Percentiles rank a stretch among this genome's conserved stretches.
Conservation (phyloP, 106 monocot species). For the Platanthera guangdongensis region DNA sequence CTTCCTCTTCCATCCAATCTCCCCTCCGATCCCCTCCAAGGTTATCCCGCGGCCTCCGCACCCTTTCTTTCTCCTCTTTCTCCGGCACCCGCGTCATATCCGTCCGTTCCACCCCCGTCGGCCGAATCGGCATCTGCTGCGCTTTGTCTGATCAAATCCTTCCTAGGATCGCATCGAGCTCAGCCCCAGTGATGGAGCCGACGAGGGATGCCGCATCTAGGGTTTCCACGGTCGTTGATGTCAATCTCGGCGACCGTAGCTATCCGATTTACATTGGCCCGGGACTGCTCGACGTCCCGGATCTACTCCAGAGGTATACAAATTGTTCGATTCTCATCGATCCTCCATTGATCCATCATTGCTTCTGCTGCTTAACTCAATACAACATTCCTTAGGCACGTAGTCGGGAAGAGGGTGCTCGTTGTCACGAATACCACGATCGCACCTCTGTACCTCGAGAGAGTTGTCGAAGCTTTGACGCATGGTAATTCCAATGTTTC, state of each 20-base stretch:
- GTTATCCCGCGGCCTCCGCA: not conserved
- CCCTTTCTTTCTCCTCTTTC: not conserved
- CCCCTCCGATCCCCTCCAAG: constrained; percentile 6
- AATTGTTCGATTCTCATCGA: not conserved
- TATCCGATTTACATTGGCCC: constrained; percentile 94
- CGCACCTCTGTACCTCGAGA: constrained; percentile 83
- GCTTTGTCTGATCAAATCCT: constrained; percentile 7
- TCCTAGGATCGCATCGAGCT: constrained; percentile 31
- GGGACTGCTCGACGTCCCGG: constrained; percentile 65
- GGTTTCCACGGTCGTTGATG: constrained; percentile 71
- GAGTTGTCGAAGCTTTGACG: constrained; percentile 57
- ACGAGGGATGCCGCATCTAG: constrained; percentile 17
- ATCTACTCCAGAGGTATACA: constrained; percentile 85
- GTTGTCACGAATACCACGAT: constrained; percentile 95
- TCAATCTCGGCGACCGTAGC: constrained; percentile 84
- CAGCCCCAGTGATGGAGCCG: constrained; percentile 47
- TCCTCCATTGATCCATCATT: not conserved
- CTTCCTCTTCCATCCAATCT: constrained; percentile 16
- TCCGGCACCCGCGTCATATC: not conserved
- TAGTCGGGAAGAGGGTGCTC: constrained; percentile 77
- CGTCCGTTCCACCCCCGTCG: not conserved
- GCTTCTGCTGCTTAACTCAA: not conserved
- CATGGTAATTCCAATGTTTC: constrained; percentile 52
- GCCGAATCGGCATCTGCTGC: not conserved
- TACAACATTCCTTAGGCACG: constrained; percentile 48